Evolutionary conservation across 352 stramenopile species (phyloP), one percentile per base, ranked within the genome.

Genomic region (Pythium dissotocum): DNA sequence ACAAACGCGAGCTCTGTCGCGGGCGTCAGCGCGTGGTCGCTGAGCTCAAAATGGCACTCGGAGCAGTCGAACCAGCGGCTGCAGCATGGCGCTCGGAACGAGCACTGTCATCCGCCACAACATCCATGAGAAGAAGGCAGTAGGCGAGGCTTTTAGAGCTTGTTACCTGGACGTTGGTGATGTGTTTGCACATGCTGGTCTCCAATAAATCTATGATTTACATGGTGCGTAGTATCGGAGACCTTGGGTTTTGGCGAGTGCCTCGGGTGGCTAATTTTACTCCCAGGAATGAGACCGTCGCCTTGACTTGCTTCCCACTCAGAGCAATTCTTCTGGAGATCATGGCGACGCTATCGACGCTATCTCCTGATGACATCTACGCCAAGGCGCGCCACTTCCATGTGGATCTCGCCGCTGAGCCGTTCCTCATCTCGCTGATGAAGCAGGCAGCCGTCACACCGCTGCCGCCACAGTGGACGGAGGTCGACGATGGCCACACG

Each of bases 1-100:
- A 87, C 48, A 30, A 94, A 83, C 30, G 79, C 78, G 58, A 92
- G 77, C 73, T 90, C 78, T 0, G 57, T 55, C 13, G 79, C 74
- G 12, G 61, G 26, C n/a, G 62, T 55, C 26, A 90, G 70, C 26
- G 76, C 61, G 59, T 94, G 79, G 58, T 89, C 77, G 52, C 78
- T 87, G 12, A 80, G 69, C 66, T 91, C 82, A 48, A 86, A 87
- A 61, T 94, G 83, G 54, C 86, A 90, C 64, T 89, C 80, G 60
- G 72, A 87, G 73, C 83, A 94, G 67, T 92, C 83, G 63, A 91
- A 94, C 85, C 82, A 94, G 49, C 80, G 83, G 16, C 73, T 77
- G 71, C 83, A 94, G 71, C 85, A 91, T 52, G 83, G 79, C 32
- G 83, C 78, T 44, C 70, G 82, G 71, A 91, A 92, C 8, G 82